Evolutionary conservation across 371 early-diverging fungal species (phyloP), one percentile per base, ranked within the genome.

Genomic region (Rhizopus delemar): DNA sequence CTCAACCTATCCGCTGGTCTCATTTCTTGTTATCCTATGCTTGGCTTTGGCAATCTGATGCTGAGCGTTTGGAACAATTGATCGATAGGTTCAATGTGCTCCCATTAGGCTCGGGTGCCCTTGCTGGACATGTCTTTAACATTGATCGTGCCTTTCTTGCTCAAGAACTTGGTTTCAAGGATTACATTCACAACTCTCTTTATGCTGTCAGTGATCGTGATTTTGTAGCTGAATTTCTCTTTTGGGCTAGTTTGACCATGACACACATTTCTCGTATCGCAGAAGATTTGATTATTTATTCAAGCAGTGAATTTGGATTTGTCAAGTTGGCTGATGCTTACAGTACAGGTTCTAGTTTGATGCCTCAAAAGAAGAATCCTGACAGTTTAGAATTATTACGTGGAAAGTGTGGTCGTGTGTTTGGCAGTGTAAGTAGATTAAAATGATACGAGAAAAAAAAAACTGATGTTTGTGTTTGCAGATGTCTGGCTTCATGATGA

Each of bases 281-380:
- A 5, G 98, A 98, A 73, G 98, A 98, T 72, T 78, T 98, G 65
- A 96, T 98, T 62, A 89, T 94, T 60, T 98, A 96, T 77, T 89
- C 90, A 38, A 73, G 89, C 6, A 86, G 86, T 35, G 97, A 98
- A 78, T 98, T 97, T 77, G 94, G 93, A 2, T 96, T 95, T 72
- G 92, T 96, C 29, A 79, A 81, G 59, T 77, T 96, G 46, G 94
- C 95, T 7, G 98, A 98, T 72, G 94, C 95, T 12, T 97, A 96
- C 52, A 90, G 93, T 69, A 98, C 97, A n/a, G 98, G 98, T 4
- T 92, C 92, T 72, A 93, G 93, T 66, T 75, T 98, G 77, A 98
- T 98, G 98, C 98, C 98, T 35, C 98, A 98, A 71, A 98, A 98
- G 81, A 97, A 97, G 86, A 98, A 98, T 81, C 95, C 98, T 4